Conservation (phyloP, 805 yeast species). For the Tetrapisispora taiwanensis region DNA sequence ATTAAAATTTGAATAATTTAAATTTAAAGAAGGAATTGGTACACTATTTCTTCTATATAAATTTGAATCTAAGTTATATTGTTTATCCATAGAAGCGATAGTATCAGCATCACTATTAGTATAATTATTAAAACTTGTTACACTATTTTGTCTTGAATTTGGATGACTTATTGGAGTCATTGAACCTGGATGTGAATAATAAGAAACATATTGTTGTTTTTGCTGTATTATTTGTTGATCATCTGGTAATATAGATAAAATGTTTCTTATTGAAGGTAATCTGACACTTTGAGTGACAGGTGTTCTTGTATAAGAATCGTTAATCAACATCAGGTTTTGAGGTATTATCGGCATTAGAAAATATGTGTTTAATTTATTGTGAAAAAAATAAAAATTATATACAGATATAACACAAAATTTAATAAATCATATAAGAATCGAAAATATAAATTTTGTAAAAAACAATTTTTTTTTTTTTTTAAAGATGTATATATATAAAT, state of each 20-base stretch:
- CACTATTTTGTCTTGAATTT: constrained; percentile 1
- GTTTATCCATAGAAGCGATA: background rate
- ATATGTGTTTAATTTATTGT: no score
- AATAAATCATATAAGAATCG: no score
- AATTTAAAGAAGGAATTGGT: background rate
- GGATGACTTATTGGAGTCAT: constrained; percentile 3
- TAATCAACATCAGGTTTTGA: background rate
- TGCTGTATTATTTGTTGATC: background rate
- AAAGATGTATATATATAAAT: background rate
- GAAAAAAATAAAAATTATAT: no score
- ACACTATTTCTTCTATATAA: background rate
- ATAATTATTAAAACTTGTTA: background rate
- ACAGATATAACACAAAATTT: no score
- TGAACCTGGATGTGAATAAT: background rate
- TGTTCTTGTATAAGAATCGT: background rate
- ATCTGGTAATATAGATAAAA: background rate
- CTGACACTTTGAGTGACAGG: background rate
- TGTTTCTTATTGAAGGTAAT: constrained; percentile 3
- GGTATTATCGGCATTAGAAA: background rate
- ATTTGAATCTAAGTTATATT: background rate
- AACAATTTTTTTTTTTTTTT: no score
- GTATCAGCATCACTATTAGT: background rate
- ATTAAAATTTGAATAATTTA: background rate
- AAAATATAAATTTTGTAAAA: no score
- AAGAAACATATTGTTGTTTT: background rate